phyloP scores from a whole-genome alignment of 805 yeast genomes.

The Zygoascus biomembranicola region DNA sequence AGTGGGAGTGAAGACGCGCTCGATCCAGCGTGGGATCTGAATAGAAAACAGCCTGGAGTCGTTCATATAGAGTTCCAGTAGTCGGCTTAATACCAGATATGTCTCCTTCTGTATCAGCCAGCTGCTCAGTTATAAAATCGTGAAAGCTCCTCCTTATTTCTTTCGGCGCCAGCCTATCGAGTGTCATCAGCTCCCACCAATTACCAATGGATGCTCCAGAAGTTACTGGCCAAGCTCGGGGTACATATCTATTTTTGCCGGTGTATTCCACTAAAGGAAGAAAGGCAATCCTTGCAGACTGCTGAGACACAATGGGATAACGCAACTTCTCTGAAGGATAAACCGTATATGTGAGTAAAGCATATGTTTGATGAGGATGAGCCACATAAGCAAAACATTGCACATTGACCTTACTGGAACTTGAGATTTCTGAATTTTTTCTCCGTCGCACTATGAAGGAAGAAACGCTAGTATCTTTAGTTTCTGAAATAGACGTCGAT shows the following conservation, averaged over 20 bases:
- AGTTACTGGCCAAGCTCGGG: conserved; percentile 4
- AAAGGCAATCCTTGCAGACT: conserved; percentile 12
- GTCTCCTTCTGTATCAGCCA: background rate
- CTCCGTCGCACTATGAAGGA: background rate
- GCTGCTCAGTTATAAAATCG: background rate
- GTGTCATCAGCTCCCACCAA: conserved; percentile 15
- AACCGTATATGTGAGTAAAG: conserved; percentile 13
- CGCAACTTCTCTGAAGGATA: conserved; percentile 12
- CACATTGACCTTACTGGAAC: conserved; percentile 6
- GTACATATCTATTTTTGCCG: background rate
- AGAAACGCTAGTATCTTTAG: background rate
- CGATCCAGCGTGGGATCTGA: conserved; percentile 4
- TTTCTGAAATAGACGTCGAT: background rate
- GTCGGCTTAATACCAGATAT: background rate
- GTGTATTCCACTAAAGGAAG: conserved; percentile 5
- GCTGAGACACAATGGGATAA: conserved; percentile 17
- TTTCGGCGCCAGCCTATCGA: conserved; percentile 5
- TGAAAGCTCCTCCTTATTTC: conserved; percentile 3
- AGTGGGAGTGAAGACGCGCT: conserved; percentile 8
- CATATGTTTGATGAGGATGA: conserved; percentile 15
- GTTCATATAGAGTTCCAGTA: background rate
- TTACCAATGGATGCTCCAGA: conserved; percentile 8
- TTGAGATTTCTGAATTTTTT: background rate
- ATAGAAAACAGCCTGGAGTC: background rate
- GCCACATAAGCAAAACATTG: conserved; percentile 11